Evolutionary conservation across 805 yeast genomes (phyloP), one percentile per base, ranked within the genome.

Genomic region (Teunomyces gatunensis): DNA sequence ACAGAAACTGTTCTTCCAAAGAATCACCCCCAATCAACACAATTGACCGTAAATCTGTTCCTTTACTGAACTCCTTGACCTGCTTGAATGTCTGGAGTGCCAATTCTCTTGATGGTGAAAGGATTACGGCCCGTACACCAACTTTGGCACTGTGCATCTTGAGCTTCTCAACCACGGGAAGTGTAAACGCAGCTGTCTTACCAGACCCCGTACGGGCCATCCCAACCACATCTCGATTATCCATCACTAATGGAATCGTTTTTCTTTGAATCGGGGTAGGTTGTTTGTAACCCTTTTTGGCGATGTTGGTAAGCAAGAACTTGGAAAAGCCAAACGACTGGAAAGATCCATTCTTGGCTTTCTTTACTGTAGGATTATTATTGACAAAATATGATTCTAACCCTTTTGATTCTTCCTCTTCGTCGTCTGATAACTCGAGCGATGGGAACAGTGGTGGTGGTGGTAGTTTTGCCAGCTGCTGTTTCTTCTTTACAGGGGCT

Each of bases 201-300:
- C 99, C 99, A 21, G 96, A 88, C 59, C 99, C 99, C 0, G 99
- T 94, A 61, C 99, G 80, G 12, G 99, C 99, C 99, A 94, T 94
- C 63, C 97, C 99, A 12, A 94, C 99, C 36, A 94, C 96, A 69
- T 94, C 99, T 61, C 95, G 78, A 47, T 83, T 86, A 41, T 87
- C 89, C 72, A 94, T 73, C 49, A 94, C 84, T 47, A 90, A 74
- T 0, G 99, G 99, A 49, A 94, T 88, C 2, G 99, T 85, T 63
- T 92, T 94, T 54, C 99, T 78, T 70, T 94, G 99, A 65, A 94
- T 94, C 1, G 99, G 99, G 0, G 99, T 94, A 11, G 99, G 99
- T 55, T 87, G 94, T 55, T 82, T 85, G 71, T 83, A 94, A 0
- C 99, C 99, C 61, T 89, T 91, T 51, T 82, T 84, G 47, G 80